Conservation (phyloP, 306 rosid species). For the Psophocarpus tetragonolobus region DNA sequence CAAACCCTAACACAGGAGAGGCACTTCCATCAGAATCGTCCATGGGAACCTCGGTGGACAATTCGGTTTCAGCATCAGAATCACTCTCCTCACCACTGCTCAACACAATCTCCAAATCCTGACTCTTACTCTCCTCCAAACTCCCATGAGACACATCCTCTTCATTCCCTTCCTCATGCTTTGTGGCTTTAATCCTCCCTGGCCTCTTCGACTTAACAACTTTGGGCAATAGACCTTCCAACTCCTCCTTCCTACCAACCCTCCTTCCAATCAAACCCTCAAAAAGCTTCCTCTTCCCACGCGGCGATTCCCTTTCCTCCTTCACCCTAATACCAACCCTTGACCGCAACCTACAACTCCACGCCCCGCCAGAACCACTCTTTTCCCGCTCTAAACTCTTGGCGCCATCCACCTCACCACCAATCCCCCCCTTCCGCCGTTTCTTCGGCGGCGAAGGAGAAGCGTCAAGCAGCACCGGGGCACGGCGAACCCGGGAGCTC, state of each 20-base stretch:
- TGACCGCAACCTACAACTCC: conserved; percentile 74
- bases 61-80: conserved; percentile 19
- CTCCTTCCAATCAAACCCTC: conserved; percentile 35
- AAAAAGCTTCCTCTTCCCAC: conserved; percentile 73
- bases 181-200: conserved; percentile 56
- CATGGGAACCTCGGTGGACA: conserved; percentile 31
- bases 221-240: conserved; percentile 49
- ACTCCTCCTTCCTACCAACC: conserved; percentile 45
- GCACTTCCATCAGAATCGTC: conserved; percentile 39
- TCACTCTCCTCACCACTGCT: conserved; percentile 35
- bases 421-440: conserved; percentile 44
- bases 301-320: conserved; percentile 23
- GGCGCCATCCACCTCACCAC: conserved; percentile 35
- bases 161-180: conserved; percentile 37
- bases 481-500: conserved; percentile 79
- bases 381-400: conserved; percentile 25
- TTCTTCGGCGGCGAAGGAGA: conserved; percentile 76
- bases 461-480: conserved; percentile 78
- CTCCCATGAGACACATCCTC: conserved; percentile 25
- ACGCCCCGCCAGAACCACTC: conserved; percentile 39
- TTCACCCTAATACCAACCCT: conserved; percentile 48
- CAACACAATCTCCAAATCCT: conserved; percentile 38
- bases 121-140: conserved; percentile 43
- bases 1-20: conserved; percentile 23
- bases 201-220: conserved; percentile 62